Conservation (phyloP, 495 filamentous ascomycete species). For the Xylaria grammica region DNA sequence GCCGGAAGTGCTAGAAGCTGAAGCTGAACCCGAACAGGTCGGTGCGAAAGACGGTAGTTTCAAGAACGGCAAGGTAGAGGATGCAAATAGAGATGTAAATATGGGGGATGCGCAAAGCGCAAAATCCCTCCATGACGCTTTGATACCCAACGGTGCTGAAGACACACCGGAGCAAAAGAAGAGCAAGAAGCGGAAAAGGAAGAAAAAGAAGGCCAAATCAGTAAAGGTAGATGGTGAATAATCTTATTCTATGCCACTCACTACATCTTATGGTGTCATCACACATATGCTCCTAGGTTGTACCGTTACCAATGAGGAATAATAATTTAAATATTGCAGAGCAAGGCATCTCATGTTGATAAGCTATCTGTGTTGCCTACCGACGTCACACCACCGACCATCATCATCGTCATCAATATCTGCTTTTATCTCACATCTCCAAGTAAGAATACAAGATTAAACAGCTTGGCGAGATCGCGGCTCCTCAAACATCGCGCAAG, state of each 20-base stretch:
- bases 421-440: not conserved
- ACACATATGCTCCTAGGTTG: not conserved
- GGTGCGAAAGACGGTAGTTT: constrained; percentile 14
- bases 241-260: not conserved
- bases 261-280: not conserved
- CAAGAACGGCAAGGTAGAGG: constrained; percentile 8
- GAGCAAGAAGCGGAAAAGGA: constrained; percentile 61
- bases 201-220: constrained; percentile 44
- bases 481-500: not conserved
- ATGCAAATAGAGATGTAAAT: constrained; percentile 21
- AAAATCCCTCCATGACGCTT: not conserved
- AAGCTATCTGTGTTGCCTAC: not conserved
- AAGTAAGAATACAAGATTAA: not conserved
- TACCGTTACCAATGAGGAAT: not conserved
- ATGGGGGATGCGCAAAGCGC: constrained; percentile 1
- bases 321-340: not conserved
- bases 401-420: not conserved
- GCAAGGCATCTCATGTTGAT: not conserved
- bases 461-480: not conserved
- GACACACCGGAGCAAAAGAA: constrained; percentile 49
- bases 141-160: constrained; percentile 10
- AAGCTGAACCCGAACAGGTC: constrained; percentile 14
- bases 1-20: not conserved
- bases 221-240: constrained; percentile 21
- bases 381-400: not conserved